These are phyloP conservation scores for Plasmodium adleri DNA, from an alignment of 169 alveolate genomes.

Conservation along the genomic window DNA sequence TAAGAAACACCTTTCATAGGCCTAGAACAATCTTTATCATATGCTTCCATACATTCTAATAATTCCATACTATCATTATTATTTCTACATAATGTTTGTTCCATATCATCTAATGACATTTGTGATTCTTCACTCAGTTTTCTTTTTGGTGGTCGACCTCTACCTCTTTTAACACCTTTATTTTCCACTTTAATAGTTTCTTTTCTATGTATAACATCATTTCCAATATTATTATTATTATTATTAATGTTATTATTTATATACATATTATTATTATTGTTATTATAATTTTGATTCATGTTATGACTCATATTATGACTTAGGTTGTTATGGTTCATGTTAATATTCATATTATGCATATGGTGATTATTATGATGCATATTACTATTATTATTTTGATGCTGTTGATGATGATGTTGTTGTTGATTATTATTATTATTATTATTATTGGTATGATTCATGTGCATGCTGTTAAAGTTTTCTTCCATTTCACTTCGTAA, in stretches of 20 bases:
- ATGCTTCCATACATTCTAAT: constrained; percentile 57
- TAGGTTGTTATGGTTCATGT: background rate
- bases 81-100: constrained; percentile 44
- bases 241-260: background rate
- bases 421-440: background rate
- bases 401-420: no score
- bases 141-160: constrained; percentile 74
- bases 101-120: constrained; percentile 57
- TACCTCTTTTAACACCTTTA: constrained; percentile 57
- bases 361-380: background rate
- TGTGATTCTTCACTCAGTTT: constrained; percentile 62
- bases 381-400: no score
- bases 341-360: background rate
- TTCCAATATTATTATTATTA: constrained; percentile 4
- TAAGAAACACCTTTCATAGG: constrained; percentile 77
- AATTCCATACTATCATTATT: constrained; percentile 48
- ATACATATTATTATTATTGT: background rate
- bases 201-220: constrained; percentile 6
- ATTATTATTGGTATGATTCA: background rate
- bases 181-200: constrained; percentile 12
- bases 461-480: background rate
- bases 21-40: constrained; percentile 64
- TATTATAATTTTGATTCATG: background rate
- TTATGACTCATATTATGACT: background rate
- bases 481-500: constrained; percentile 22